phyloP scores from a whole-genome alignment of 148 eudicot species.

The Talinum fruticosum region DNA sequence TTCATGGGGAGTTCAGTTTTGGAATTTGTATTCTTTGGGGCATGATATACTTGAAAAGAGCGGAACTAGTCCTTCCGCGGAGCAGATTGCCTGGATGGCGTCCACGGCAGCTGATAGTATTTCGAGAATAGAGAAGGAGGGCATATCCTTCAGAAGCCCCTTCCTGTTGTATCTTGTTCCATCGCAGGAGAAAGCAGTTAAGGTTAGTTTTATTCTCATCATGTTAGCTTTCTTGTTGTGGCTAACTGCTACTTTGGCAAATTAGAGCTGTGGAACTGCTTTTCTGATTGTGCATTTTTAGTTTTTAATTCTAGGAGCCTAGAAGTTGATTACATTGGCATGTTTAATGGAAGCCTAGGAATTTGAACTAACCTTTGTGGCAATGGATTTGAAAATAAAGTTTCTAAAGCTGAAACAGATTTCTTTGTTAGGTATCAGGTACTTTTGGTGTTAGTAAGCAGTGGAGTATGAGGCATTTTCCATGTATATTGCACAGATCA shows the following conservation, averaged over 20 bases:
- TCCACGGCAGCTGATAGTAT: conserved; percentile 77
- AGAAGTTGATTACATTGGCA: no score
- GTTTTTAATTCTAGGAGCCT: no score
- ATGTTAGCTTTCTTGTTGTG: not conserved
- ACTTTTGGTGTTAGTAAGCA: no score
- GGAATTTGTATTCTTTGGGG: conserved; percentile 61
- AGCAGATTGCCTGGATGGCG: conserved; percentile 88
- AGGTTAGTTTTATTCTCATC: conserved; percentile 40
- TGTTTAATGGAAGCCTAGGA: no score
- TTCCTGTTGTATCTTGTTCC: conserved; percentile 77
- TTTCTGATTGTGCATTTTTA: no score
- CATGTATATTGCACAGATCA: no score
- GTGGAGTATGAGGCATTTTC: no score
- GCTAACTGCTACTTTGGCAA: not conserved
- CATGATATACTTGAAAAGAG: conserved; percentile 58
- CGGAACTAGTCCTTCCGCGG: conserved; percentile 46
- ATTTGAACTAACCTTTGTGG: no score
- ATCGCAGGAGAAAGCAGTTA: conserved; percentile 69
- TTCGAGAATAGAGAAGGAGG: conserved; percentile 70
- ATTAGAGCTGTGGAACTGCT: not conserved
- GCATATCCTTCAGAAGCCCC: conserved; percentile 45
- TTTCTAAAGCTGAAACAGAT: no score
- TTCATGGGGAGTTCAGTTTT: conserved; percentile 80
- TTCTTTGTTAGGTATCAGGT: no score
- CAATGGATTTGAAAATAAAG: no score